Evolutionary conservation across 805 yeast genomes (phyloP).

Genomic region (Kodamaea leandrae): DNA sequence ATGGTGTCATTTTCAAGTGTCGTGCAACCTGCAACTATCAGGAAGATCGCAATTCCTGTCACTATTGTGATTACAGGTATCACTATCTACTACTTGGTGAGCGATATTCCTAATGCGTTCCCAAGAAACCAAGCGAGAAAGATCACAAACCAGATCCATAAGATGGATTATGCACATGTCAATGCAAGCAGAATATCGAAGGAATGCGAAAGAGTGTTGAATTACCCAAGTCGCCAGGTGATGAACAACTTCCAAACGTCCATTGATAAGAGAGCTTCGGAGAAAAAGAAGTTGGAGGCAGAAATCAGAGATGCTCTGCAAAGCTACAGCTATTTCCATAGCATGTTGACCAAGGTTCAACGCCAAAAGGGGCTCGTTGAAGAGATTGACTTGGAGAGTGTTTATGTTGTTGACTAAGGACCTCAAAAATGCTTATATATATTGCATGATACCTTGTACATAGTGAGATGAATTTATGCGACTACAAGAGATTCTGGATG

Average conservation of each 20-base stretch:
- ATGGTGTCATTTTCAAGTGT: conserved; percentile 32
- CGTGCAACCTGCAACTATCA: conserved; percentile 39
- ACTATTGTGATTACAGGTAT: conserved; percentile 49
- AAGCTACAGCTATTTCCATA: conserved; percentile 54
- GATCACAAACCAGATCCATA: conserved; percentile 58
- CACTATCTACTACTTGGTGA: conserved; percentile 59
- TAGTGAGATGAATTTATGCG: too few species aligned
- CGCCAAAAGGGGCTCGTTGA: conserved; percentile 42
- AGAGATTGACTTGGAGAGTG: conserved; percentile 43
- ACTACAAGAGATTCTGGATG: too few species aligned
- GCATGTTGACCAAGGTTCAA: conserved; percentile 43
- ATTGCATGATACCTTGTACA: conserved; percentile 3
- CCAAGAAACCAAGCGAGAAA: conserved; percentile 79
- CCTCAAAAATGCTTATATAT: not conserved
- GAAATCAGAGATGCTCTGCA: conserved; percentile 55
- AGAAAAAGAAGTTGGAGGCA: conserved; percentile 54
- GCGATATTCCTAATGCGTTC: conserved; percentile 85
- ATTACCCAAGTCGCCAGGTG: conserved; percentile 80
- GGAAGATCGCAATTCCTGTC: conserved; percentile 53
- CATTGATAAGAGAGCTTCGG: conserved; percentile 57
- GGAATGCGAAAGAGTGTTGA: conserved; percentile 79
- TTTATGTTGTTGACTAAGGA: conserved; percentile 37
- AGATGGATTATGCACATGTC: conserved; percentile 71
- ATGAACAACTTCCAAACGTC: conserved; percentile 63
- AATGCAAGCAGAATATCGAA: conserved; percentile 77